Conservation (phyloP, 768 basidiomycete species). For the Leucocoprinus leucothites region DNA sequence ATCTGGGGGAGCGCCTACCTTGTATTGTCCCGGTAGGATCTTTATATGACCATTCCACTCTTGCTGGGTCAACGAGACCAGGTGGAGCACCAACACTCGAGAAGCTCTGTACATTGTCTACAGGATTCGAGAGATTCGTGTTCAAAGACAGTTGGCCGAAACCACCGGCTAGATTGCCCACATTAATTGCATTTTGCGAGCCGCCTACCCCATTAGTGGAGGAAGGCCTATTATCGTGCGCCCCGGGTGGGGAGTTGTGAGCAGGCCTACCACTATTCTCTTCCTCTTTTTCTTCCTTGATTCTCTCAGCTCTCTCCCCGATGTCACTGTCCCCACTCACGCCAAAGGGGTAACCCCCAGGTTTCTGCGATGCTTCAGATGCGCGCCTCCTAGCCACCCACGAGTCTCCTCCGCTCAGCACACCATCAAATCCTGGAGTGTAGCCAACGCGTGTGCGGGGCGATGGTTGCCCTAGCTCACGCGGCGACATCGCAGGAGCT, state of each 20-base stretch:
- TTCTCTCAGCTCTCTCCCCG: slow-evolving; percentile 42
- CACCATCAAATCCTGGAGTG: slow-evolving; percentile 68
- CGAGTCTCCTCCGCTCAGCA: slow-evolving; percentile 62
- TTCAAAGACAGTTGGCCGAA: slow-evolving; percentile 8
- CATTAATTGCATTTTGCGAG: background rate
- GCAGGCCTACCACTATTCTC: slow-evolving; percentile 19
- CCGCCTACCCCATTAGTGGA: background rate
- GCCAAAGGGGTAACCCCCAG: slow-evolving; percentile 17
- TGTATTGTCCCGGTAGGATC: slow-evolving; percentile 92
- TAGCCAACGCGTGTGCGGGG: slow-evolving; percentile 64
- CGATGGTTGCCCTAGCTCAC: slow-evolving; percentile 58
- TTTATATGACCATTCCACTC: slow-evolving; percentile 86
- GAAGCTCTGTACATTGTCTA: slow-evolving; percentile 4
- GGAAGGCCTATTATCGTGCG: background rate
- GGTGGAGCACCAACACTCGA: slow-evolving; percentile 35
- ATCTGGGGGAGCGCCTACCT: slow-evolving; percentile 42
- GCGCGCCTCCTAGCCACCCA: slow-evolving; percentile 65
- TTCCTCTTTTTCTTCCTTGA: slow-evolving; percentile 62
- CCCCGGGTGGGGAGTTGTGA: slow-evolving; percentile 8
- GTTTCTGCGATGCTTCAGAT: slow-evolving; percentile 52
- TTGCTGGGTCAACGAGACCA: slow-evolving; percentile 50
- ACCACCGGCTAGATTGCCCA: slow-evolving; percentile 2
- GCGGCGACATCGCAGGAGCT: slow-evolving; percentile 50
- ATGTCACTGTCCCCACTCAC: slow-evolving; percentile 32
- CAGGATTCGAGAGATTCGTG: slow-evolving; percentile 3